Percentiles rank a stretch among this genome's conserved stretches.
These are phyloP conservation scores for Rhododendron griersonianum DNA, from an alignment of 148 eudicot genomes.

Conservation along the genomic window DNA sequence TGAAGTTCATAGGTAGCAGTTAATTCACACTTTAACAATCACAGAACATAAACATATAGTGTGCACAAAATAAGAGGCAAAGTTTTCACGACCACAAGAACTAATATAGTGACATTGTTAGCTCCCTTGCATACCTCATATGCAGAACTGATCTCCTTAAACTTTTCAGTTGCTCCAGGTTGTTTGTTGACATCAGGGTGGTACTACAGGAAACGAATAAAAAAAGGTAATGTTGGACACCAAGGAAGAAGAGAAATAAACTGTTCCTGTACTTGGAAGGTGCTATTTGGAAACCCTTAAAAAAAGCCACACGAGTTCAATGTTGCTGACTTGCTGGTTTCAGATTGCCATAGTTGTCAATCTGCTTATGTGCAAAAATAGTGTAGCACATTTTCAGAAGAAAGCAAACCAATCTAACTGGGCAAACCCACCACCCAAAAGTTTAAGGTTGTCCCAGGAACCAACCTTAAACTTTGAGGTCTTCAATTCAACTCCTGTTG, in stretches of 20 bases:
- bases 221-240: slow-evolving; percentile 23
- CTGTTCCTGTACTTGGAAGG: background rate
- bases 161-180: slow-evolving; percentile 98
- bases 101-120: background rate
- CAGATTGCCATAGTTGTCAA: background rate
- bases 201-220: slow-evolving; percentile 44
- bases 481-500: background rate
- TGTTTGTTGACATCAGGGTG: slow-evolving; percentile 98
- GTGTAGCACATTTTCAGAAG: background rate
- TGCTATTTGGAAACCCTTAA: background rate
- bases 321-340: slow-evolving; percentile 1
- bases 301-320: background rate
- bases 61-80: background rate
- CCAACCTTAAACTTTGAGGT: background rate
- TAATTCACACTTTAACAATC: background rate
- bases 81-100: background rate
- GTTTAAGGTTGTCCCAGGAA: background rate
- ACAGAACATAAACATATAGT: background rate
- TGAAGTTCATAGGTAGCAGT: background rate
- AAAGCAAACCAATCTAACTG: background rate
- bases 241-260: background rate
- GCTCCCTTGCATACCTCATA: slow-evolving; percentile 69
- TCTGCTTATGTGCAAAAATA: background rate
- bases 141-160: slow-evolving; percentile 96
- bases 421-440: background rate